These are phyloP conservation scores for Russula ochroleuca DNA, from an alignment of 768 basidiomycete species.

Conservation along the genomic window DNA sequence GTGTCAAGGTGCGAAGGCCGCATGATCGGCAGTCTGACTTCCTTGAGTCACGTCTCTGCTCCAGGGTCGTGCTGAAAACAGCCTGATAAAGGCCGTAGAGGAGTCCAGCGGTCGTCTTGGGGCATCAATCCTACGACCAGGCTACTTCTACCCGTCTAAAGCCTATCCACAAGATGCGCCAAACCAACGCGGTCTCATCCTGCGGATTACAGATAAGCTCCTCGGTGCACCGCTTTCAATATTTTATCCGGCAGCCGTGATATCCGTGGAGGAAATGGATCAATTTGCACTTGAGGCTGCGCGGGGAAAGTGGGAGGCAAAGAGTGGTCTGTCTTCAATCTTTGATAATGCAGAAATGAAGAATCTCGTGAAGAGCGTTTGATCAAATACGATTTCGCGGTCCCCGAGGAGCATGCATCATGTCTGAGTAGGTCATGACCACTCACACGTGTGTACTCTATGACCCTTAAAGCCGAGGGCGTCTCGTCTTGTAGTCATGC, in stretches of 20 bases:
- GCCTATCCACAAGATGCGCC: conserved; percentile 22
- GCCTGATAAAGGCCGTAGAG: conserved; percentile 7
- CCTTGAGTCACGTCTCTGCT: not conserved
- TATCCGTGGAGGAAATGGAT: conserved; percentile 18
- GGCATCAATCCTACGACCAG: conserved; percentile 22
- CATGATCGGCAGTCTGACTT: not conserved
- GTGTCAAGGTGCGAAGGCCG: conserved; percentile 29
- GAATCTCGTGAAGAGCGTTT: not conserved
- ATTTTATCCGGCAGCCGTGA: conserved; percentile 8
- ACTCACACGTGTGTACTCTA: no score
- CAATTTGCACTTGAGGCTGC: conserved; percentile 21
- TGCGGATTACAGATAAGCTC: conserved; percentile 16
- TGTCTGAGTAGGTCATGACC: no score
- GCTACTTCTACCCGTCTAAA: conserved; percentile 25
- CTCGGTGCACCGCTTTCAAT: conserved; percentile 9
- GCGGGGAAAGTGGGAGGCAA: conserved; percentile 21
- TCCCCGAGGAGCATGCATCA: no score
- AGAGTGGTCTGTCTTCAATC: not conserved
- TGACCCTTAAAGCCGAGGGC: no score
- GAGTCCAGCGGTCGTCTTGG: conserved; percentile 17
- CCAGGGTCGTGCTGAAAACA: conserved; percentile 26
- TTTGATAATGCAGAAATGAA: conserved; percentile 26
- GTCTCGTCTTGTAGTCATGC: no score
- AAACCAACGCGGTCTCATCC: conserved; percentile 13
- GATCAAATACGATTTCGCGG: not conserved